Percentiles rank a stretch among this genome's conserved stretches.
Conservation (phyloP, 257 asterid species). For the Solanum megistacrolobum region DNA sequence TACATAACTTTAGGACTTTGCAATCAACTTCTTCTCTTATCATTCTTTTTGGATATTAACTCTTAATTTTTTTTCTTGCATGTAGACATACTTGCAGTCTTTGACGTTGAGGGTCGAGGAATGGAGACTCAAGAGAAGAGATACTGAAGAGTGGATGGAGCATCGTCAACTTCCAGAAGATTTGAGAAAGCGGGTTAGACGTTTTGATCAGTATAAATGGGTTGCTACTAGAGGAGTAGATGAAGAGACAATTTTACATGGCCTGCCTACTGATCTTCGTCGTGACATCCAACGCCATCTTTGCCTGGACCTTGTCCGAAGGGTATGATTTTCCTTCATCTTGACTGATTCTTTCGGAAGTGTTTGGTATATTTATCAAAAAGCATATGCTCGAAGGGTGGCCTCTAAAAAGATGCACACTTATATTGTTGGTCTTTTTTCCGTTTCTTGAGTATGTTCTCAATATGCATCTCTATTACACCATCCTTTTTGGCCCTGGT, state of each 20-base stretch:
- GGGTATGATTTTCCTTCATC: conserved; percentile 37
- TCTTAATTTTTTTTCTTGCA: not conserved
- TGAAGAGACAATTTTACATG: conserved; percentile 73
- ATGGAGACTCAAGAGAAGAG: conserved; percentile 87
- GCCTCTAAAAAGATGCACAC: not conserved
- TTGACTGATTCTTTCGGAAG: not conserved
- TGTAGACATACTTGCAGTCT: conserved; percentile 87
- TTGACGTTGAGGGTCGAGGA: conserved; percentile 77
- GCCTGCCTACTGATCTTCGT: conserved; percentile 80
- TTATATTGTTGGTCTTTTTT: not conserved
- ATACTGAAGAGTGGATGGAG: conserved; percentile 95
- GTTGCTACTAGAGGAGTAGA: conserved; percentile 93
- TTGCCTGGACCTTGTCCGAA: conserved; percentile 92
- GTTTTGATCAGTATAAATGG: conserved; percentile 90
- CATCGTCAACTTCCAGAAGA: conserved; percentile 97
- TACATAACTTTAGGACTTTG: not conserved
- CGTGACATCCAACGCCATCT: conserved; percentile 91
- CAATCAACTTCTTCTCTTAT: not conserved
- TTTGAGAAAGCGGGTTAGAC: conserved; percentile 69
- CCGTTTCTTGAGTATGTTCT: not conserved
- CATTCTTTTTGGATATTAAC: not conserved
- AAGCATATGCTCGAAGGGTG: not conserved
- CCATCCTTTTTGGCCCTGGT: not conserved
- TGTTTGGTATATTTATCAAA: not conserved
- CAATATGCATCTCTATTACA: not conserved